phyloP scores from a whole-genome alignment of 2,329 filamentous ascomycete species.

The Hymenoscyphus fructigenus region DNA sequence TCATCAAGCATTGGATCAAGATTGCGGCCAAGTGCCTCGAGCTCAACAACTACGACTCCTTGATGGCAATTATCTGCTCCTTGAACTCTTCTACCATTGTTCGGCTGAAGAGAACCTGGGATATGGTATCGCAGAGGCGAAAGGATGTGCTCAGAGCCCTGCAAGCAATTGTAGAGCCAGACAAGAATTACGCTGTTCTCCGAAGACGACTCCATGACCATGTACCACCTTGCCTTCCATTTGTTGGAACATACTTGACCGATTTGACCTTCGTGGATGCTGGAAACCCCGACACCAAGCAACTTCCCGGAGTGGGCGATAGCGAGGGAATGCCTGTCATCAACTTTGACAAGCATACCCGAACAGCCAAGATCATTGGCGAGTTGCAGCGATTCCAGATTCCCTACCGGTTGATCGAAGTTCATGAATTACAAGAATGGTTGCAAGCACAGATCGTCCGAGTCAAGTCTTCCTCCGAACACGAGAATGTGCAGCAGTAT shows the following conservation, averaged over 20 bases:
- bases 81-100: conserved; percentile 89
- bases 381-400: conserved; percentile 96
- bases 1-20: conserved; percentile 99
- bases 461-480: conserved; percentile 48
- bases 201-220: conserved; percentile 81
- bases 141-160: conserved; percentile 76
- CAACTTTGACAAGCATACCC: conserved; percentile 97
- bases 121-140: conserved; percentile 78
- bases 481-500: conserved; percentile 62
- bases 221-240: conserved; percentile 88
- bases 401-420: conserved; percentile 77
- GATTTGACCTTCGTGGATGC: conserved; percentile 95
- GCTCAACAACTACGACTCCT: conserved; percentile 90
- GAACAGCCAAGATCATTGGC: conserved; percentile 92
- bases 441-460: conserved; percentile 83
- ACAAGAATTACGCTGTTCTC: conserved; percentile 86
- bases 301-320: conserved; percentile 57
- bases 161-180: conserved; percentile 81
- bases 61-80: conserved; percentile 96
- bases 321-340: conserved; percentile 75
- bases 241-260: conserved; percentile 93
- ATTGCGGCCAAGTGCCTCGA: conserved; percentile 83
- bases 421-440: conserved; percentile 92
- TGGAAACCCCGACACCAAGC: conserved; percentile 83
- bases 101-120: conserved; percentile 89